Conservation (phyloP, 1,284 basidiomycete genomes). For the Trichosporon inkin region DNA sequence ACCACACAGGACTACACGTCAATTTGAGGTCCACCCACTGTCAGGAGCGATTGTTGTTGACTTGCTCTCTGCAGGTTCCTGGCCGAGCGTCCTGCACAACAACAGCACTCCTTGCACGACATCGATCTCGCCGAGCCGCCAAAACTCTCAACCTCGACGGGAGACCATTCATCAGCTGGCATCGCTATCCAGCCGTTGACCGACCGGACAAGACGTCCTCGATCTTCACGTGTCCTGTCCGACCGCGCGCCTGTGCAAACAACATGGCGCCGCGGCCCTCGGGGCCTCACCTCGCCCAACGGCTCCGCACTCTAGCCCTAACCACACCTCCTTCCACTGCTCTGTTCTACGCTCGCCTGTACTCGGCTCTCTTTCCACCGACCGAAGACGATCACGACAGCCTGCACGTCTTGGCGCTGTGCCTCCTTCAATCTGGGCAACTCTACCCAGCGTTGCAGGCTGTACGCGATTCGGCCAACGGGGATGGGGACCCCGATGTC, state of each 20-base stretch:
- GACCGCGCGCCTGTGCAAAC: not conserved
- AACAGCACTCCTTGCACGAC: not conserved
- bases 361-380: conserved; percentile 36
- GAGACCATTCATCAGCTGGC: not conserved
- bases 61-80: not conserved
- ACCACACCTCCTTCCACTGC: conserved; percentile 34
- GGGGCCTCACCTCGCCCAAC: conserved; percentile 30
- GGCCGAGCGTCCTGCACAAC: not conserved
- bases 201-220: not conserved
- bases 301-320: conserved; percentile 36
- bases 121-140: not conserved
- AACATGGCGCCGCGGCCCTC: conserved; percentile 31
- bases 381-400: conserved; percentile 64
- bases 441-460: conserved; percentile 70
- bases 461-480: conserved; percentile 54
- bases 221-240: not conserved
- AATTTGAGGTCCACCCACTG: not conserved
- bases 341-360: conserved; percentile 44
- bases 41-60: conserved; percentile 5
- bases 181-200: not conserved
- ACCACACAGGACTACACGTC: not conserved
- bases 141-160: not conserved
- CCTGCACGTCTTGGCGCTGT: conserved; percentile 74
- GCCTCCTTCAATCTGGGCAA: conserved; percentile 67
- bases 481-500: conserved; percentile 46